phyloP scores from a whole-genome alignment of 305 asterid species.

The Fraxinus platypoda region DNA sequence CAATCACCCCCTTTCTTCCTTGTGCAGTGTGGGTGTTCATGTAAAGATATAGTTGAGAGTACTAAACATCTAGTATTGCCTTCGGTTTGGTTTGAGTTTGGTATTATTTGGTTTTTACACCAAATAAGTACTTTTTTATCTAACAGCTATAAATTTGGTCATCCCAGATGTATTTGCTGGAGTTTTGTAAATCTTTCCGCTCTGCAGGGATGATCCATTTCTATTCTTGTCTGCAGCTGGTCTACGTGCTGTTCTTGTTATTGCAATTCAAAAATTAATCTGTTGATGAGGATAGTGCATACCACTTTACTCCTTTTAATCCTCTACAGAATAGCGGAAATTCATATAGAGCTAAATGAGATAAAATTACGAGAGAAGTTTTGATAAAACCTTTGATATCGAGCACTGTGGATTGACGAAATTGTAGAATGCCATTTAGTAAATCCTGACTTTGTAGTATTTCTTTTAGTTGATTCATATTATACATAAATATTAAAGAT shows the following conservation, averaged over 20 bases:
- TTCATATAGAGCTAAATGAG: background rate
- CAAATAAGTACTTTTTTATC: constrained; percentile 10
- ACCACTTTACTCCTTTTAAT: constrained; percentile 14
- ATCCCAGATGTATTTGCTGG: background rate
- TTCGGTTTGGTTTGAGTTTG: constrained; percentile 9
- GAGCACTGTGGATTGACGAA: background rate
- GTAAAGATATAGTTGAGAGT: background rate
- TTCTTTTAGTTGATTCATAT: constrained; percentile 2
- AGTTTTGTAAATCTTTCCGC: background rate
- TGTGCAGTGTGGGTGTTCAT: background rate
- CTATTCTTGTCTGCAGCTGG: constrained; percentile 15
- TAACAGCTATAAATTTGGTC: constrained; percentile 5
- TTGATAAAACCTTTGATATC: background rate
- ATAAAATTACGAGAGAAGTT: constrained; percentile 6
- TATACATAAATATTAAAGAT: background rate
- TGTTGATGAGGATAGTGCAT: background rate
- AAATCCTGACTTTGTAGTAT: background rate
- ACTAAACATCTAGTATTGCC: constrained; percentile 1
- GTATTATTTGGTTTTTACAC: constrained; percentile 3
- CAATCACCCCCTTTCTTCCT: background rate
- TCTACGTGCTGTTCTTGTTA: background rate
- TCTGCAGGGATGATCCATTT: background rate
- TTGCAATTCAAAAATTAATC: background rate
- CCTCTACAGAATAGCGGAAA: background rate
- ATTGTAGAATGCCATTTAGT: background rate